A percentile compares a stretch with the other conserved stretches of the same genome.
Conservation (phyloP, 306 rosid species). For the Comarum palustre region DNA sequence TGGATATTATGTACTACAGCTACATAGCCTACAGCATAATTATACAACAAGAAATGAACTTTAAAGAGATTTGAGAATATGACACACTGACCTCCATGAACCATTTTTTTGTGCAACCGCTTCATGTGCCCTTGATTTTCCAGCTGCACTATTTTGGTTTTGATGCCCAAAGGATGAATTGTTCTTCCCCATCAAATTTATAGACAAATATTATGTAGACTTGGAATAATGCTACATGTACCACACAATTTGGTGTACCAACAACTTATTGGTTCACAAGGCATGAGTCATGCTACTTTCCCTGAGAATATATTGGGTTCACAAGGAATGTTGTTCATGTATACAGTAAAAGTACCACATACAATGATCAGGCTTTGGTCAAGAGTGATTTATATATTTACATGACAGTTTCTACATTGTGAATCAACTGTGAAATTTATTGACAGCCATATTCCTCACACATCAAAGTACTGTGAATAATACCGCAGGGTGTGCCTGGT, state of each 20-base stretch:
- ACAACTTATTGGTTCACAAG: not conserved
- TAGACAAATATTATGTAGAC: not conserved
- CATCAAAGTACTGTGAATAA: not conserved
- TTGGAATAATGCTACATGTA: not conserved
- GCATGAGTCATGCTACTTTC: not conserved
- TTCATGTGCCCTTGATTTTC: constrained; percentile 69
- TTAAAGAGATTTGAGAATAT: not conserved
- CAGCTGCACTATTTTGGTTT: constrained; percentile 57
- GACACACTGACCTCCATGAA: constrained; percentile 46
- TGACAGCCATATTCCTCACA: not conserved
- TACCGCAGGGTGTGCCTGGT: too few relatives aligned
- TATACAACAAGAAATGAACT: not conserved
- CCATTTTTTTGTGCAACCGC: constrained; percentile 59
- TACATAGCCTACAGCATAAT: not conserved
- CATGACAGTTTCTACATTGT: not conserved
- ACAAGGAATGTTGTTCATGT: not conserved
- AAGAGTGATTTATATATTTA: not conserved
- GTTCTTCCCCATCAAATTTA: not conserved
- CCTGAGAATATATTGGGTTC: not conserved
- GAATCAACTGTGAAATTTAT: not conserved
- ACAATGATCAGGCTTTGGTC: not conserved
- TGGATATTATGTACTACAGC: not conserved
- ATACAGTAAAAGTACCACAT: not conserved
- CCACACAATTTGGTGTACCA: not conserved
- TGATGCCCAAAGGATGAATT: constrained; percentile 38